Base-by-base conservation (phyloP, 1,284 basidiomycete species). In the Kwoniella shivajii region DNA sequence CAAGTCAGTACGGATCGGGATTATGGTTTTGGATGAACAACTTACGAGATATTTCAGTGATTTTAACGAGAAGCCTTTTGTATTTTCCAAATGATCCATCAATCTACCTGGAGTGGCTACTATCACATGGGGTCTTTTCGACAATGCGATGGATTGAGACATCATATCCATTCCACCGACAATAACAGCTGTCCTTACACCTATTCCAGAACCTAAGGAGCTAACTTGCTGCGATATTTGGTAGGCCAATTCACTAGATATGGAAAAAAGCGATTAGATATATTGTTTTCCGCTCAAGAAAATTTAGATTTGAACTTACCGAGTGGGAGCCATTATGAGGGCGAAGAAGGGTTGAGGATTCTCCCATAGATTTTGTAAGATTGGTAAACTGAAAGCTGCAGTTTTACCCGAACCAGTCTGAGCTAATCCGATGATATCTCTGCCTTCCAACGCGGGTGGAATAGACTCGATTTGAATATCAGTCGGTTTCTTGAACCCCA, bases 341-440 rank as follows among this genome's bases (percentile, higher is more conserved):
- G 93, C 92, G 74, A 93, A 99, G 50, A 96, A 85, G 22, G 92
- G 90, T 71, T 88, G 88, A 24, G 96, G 96, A 50, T 96, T 88
- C 59, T 98, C 90, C 93, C 93, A 99, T 71, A 99, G 80, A 63
- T 91, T 92, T 79, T 99, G 95, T 34, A 99, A 82, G 59, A 99
- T 95, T 5, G 96, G 96, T 5, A 99, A 81, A 18, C 90, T 90
- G 79, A 99, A 99, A 3, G 96, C 96, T 10, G 94, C 96, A 1
- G 96, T 99, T 81, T 99, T 99, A 65, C 96, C 96, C 16, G 90
- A 94, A 45, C 96, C 96, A 1, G 96, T 99, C 69, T 92, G 89
- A 22, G 96, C 96, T 18, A 99, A 89, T 24, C 96, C 96, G 60
- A 99, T 99, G 64, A 99, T 92, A 79, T 99, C 96, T 69, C 88